Percentiles rank a stretch among this genome's conserved stretches.
phyloP scores from a whole-genome alignment of 192 early-diverging fungal genomes.

The Mortierella antarctica region DNA sequence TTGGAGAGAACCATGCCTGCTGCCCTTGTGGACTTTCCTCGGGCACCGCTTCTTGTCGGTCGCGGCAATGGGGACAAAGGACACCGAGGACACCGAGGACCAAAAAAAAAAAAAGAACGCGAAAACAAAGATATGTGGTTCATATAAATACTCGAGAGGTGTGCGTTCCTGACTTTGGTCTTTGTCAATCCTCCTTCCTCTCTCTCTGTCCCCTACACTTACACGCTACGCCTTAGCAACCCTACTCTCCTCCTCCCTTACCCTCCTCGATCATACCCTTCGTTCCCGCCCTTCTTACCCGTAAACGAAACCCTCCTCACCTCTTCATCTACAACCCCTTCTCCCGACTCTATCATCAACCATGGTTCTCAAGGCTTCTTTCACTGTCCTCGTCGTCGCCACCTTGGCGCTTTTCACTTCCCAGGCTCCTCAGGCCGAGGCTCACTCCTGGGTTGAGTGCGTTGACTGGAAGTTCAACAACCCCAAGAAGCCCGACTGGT shows the following conservation, averaged over 20 bases:
- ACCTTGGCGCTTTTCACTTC: constrained; percentile 42
- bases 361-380: constrained; percentile 48
- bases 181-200: constrained; percentile 23
- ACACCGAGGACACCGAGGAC: too few relatives aligned
- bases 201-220: neutral
- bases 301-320: neutral
- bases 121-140: too few relatives aligned
- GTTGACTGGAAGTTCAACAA: constrained; percentile 52
- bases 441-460: constrained; percentile 51
- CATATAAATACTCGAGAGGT: constrained; percentile 19
- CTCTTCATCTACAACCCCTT: neutral
- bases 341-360: constrained; percentile 9
- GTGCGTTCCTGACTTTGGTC: neutral
- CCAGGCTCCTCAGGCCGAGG: constrained; percentile 31
- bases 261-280: constrained; percentile 3
- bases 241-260: neutral
- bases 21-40: neutral
- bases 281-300: neutral
- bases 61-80: neutral
- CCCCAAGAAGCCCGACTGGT: constrained; percentile 20
- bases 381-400: constrained; percentile 37
- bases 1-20: neutral
- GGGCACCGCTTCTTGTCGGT: neutral
- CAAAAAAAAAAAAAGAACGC: too few relatives aligned
- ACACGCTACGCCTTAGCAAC: constrained; percentile 19